Evolutionary conservation across 148 eudicot species (phyloP), one percentile per base, ranked within the genome.

Genomic region (Persicaria tinctoria): DNA sequence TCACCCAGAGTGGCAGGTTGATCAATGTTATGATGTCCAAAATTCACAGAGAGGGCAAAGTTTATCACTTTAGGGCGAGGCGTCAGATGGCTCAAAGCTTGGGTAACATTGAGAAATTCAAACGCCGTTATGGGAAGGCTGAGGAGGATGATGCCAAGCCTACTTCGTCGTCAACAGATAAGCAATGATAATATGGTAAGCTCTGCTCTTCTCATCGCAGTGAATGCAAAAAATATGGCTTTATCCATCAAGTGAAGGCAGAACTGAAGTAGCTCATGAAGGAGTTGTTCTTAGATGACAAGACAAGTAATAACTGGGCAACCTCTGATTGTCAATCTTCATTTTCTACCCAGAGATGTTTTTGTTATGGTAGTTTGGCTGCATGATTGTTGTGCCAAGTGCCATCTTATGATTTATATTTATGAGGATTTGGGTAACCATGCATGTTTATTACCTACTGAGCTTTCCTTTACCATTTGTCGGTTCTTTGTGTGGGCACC

Each of bases 1-100:
- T 89, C 51, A 88, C 88, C 46, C 92, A 88, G 76, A 86, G 86
- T 70, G 91, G 90, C 46, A 81, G 87, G 46, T 74, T 89, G 89
- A 78, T 90, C 70, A 80, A 87, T 49, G 91, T 94, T 38, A 87
- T 89, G 97, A 91, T 94, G 97, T 84, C 89, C 79, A 94, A 83
- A 73, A 89, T 91, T 69, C 89, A 90, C 83, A 78, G 84, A 54
- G 83, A 73, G 62, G 96, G 97, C 70, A 94, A 94, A 84, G 97
- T 91, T 38, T 87, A 88, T 82, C 98, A 92, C 79, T 79, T 87
- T 47, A 85, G 96, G 78, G 97, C 93, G 5, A 87, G 83, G 72
- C 81, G 90, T 56, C 91, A 91, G 82, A 91, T 87, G 96, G 93
- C 96, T 77, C 82, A 88, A 74, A 87, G 86, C 78, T 68, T 88